Evolutionary conservation across 441 rosid genomes (phyloP).

Genomic region (Mallotus japonicus): DNA sequence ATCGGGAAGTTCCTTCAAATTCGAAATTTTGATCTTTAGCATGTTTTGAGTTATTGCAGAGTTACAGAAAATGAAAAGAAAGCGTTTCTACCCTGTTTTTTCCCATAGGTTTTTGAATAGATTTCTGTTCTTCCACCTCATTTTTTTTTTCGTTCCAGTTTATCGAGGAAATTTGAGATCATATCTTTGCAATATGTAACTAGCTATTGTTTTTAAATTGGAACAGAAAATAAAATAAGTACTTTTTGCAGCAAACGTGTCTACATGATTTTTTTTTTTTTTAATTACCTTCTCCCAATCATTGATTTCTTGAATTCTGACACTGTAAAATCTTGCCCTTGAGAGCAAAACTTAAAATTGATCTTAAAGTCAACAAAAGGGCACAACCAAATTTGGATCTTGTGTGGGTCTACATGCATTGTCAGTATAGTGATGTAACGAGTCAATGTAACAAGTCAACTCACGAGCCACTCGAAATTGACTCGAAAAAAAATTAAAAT

Average conservation of each 20-base stretch:
- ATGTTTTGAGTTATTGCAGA: neutral
- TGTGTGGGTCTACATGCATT: neutral
- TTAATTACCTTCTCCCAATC: neutral
- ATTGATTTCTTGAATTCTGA: neutral
- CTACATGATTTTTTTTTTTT: neutral
- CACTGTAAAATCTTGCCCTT: too few relatives aligned
- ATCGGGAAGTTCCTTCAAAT: neutral
- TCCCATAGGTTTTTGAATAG: neutral
- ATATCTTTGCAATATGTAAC: slow-evolving; percentile 5
- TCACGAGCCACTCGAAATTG: too few relatives aligned
- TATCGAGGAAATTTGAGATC: neutral
- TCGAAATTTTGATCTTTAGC: neutral
- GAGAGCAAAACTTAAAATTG: too few relatives aligned
- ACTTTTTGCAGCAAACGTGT: neutral
- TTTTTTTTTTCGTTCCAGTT: neutral
- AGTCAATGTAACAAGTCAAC: too few relatives aligned
- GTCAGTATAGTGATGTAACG: too few relatives aligned
- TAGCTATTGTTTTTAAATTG: neutral
- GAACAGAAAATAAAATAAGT: neutral
- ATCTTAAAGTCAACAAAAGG: too few relatives aligned
- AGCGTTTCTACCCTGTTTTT: neutral
- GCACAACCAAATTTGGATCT: neutral
- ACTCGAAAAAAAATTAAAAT: too few relatives aligned
- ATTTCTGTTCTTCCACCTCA: neutral
- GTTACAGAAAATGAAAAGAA: slow-evolving; percentile 3